Base-by-base conservation (phyloP, 2,329 filamentous ascomycete species). In the Basipetospora chlamydospora region DNA sequence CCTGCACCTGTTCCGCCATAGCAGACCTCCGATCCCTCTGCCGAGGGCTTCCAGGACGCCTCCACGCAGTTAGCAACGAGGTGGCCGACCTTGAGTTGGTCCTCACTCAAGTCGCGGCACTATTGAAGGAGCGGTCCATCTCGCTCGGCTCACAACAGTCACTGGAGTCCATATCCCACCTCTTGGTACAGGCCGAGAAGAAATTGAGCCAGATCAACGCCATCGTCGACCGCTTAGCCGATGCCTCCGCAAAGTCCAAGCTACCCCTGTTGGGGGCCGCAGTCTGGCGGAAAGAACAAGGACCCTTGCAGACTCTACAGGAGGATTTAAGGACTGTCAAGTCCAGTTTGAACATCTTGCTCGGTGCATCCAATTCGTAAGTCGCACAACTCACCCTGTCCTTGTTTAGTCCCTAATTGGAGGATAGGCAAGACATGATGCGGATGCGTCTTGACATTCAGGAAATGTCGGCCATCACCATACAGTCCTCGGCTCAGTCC, bases 1-100 rank as follows among this genome's bases (percentile, higher is more conserved):
- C 39, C n/a, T 33, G 48, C 26, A 41, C 45, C n/a, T 46, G 46
- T 33, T 37, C 37, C 3, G 44, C 45, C 11, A 48, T 52, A 31
- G 39, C 44, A 8, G 37, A 44, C 12, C 39, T 54, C 26, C 47
- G 51, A 10, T 44, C 42, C 6, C 28, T 48, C 6, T 47, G 45
- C 42, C 44, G 43, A 20, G 42, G 34, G 8, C 35, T 55, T 16
- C 50, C 51, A 4, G 51, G 50, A 3, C 45, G 50, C 45, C 25
- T 26, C 8, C 25, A 52, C 38, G 50, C 53, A 4, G 37, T 54
- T 28, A 46, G 47, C 23, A 54, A 54, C 35, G 50, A 55, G 39
- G 48, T 51, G 11, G 25, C 38, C 9, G 50, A 54, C 37, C 41
- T 54, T 18, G 45, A 51, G 36, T 35, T 52, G 4, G 49, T 54